phyloP scores from a whole-genome alignment of 495 filamentous ascomycete species.

The Daldinia grandis region DNA sequence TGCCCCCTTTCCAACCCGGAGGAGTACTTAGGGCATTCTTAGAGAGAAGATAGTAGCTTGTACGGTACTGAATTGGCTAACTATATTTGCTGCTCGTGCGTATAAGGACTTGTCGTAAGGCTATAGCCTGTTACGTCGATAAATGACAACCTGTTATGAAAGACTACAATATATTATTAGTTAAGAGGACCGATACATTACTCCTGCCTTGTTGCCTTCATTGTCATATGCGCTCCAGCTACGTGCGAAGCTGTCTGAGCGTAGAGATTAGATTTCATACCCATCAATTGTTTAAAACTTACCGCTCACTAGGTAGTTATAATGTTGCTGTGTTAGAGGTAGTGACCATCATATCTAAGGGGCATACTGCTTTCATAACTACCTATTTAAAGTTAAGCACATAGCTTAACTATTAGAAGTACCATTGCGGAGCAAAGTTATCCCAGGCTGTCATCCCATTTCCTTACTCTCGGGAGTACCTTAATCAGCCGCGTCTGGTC shows the following conservation, averaged over 20 bases:
- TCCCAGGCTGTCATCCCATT: not conserved
- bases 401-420: not conserved
- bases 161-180: not conserved
- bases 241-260: too few species aligned
- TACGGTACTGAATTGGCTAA: not conserved
- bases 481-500: not conserved
- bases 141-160: not conserved
- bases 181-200: not conserved
- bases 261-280: too few species aligned
- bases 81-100: not conserved
- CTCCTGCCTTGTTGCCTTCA: too few species aligned
- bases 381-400: too few species aligned
- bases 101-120: not conserved
- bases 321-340: too few species aligned
- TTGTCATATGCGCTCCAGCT: too few species aligned
- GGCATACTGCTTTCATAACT: too few species aligned
- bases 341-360: too few species aligned
- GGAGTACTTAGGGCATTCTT: not conserved
- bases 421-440: not conserved
- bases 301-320: too few species aligned
- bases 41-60: not conserved
- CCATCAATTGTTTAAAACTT: too few species aligned
- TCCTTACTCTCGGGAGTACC: not conserved
- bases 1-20: not conserved
- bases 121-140: not conserved